A percentile compares a stretch with the other conserved stretches of the same genome.
Conservation (phyloP, 441 rosid genomes). For the Raphanus hybrid region DNA sequence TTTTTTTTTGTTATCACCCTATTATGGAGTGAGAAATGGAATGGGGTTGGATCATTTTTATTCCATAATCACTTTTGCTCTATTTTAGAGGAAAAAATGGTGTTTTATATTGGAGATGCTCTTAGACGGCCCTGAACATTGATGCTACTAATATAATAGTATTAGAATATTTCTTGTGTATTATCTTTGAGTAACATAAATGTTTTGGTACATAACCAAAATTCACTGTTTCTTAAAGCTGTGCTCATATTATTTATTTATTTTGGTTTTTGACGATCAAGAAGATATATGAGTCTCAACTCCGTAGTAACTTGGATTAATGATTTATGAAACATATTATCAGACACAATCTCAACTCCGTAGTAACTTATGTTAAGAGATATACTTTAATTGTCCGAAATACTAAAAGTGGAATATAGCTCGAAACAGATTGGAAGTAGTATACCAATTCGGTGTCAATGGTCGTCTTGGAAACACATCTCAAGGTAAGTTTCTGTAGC, state of each 20-base stretch:
- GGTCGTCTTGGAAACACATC: conserved; percentile 25
- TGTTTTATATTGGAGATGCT: too few relatives aligned
- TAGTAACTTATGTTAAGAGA: background rate
- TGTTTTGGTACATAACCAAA: background rate
- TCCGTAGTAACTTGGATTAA: too few relatives aligned
- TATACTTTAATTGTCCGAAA: background rate
- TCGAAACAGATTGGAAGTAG: conserved; percentile 5
- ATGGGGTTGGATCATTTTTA: too few relatives aligned
- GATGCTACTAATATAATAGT: background rate
- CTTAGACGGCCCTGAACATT: too few relatives aligned
- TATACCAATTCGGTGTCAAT: conserved; percentile 17
- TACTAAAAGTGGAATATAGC: conserved; percentile 6
- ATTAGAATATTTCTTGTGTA: background rate
- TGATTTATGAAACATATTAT: background rate
- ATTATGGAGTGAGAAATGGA: too few relatives aligned
- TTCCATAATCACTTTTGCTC: too few relatives aligned
- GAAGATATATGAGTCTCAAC: too few relatives aligned
- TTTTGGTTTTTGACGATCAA: background rate
- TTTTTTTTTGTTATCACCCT: too few relatives aligned
- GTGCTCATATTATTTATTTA: background rate
- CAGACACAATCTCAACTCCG: conserved; percentile 4
- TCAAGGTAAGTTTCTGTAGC: conserved; percentile 15
- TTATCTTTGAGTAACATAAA: background rate
- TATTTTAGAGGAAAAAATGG: too few relatives aligned
- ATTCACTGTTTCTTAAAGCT: background rate